Percentiles rank a stretch among this genome's conserved stretches.
These are phyloP conservation scores for Hirsutella minnesotensis DNA, from an alignment of 2,329 filamentous ascomycete genomes.

Conservation along the genomic window DNA sequence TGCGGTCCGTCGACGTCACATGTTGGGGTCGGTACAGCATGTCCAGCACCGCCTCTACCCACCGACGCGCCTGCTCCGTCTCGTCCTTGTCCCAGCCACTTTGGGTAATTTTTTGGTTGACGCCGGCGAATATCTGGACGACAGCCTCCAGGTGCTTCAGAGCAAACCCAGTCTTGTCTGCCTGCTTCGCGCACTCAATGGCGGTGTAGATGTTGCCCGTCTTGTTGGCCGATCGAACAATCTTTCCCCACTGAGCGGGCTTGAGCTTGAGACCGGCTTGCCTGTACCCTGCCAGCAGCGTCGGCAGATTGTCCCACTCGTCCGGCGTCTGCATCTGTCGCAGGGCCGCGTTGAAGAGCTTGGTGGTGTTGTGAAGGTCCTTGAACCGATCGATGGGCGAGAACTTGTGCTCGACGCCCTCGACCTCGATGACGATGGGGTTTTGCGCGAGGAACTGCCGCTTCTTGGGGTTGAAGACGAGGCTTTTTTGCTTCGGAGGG, in stretches of 20 bases:
- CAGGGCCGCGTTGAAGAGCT: conserved; percentile 25
- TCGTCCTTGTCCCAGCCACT: conserved; percentile 20
- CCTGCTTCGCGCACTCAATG: conserved; percentile 37
- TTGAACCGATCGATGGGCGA: conserved; percentile 28
- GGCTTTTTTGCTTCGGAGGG: conserved; percentile 35
- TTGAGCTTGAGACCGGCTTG: conserved; percentile 28
- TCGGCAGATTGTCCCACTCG: conserved; percentile 41
- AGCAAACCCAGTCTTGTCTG: conserved; percentile 31
- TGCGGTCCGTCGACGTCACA: conserved; percentile 8
- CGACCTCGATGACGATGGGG: conserved; percentile 46
- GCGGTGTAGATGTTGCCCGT: conserved; percentile 31
- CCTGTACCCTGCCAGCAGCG: conserved; percentile 37
- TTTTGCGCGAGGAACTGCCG: conserved; percentile 38
- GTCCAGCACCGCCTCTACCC: conserved; percentile 36
- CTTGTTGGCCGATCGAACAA: conserved; percentile 28
- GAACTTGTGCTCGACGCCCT: conserved; percentile 42
- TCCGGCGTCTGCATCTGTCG: conserved; percentile 31
- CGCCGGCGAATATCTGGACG: conserved; percentile 12
- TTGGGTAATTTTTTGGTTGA: conserved; percentile 26
- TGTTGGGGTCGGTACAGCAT: conserved; percentile 34
- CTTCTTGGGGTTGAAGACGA: conserved; percentile 36
- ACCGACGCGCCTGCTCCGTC: conserved; percentile 30
- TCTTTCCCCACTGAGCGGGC: conserved; percentile 20
- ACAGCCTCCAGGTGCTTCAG: conserved; percentile 30
- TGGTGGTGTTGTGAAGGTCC: conserved; percentile 30